phyloP scores from a whole-genome alignment of 2,329 filamentous ascomycete genomes.

The Tolypocladium cylindrosporum region DNA sequence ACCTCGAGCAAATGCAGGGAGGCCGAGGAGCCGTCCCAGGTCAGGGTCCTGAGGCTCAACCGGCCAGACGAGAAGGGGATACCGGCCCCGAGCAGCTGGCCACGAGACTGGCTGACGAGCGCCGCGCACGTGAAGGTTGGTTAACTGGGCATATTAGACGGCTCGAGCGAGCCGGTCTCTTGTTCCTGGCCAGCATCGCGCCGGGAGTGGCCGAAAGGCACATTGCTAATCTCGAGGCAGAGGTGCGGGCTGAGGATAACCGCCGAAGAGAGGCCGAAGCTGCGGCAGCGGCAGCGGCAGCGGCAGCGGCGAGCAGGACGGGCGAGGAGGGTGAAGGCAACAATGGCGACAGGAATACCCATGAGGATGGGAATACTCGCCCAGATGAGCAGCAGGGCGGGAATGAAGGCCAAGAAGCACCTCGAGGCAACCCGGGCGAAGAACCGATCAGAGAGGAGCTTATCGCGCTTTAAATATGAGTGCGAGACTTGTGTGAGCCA shows the following conservation, averaged over 20 bases:
- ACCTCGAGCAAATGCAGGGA: slow-evolving; percentile 28
- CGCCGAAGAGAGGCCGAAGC: slow-evolving; percentile 33
- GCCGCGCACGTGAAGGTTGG: slow-evolving; percentile 20
- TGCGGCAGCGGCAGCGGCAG: slow-evolving; percentile 12
- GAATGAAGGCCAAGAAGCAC: slow-evolving; percentile 4
- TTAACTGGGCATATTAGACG: slow-evolving; percentile 34
- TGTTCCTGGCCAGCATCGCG: slow-evolving; percentile 57
- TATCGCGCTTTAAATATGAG: slow-evolving; percentile 6
- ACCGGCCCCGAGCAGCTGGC: slow-evolving; percentile 41
- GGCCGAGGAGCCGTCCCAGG: slow-evolving; percentile 1
- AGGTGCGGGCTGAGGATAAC: slow-evolving; percentile 32
- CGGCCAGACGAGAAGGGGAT: slow-evolving; percentile 14
- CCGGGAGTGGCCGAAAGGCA: slow-evolving; percentile 57
- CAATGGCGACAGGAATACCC: not conserved
- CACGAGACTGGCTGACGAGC: slow-evolving; percentile 39
- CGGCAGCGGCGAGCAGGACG: slow-evolving; percentile 15
- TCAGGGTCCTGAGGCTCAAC: slow-evolving; percentile 15
- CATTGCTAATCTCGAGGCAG: slow-evolving; percentile 47
- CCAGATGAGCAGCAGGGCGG: slow-evolving; percentile 2
- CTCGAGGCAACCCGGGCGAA: slow-evolving; percentile 6
- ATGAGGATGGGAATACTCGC: not conserved
- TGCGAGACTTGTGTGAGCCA: not conserved
- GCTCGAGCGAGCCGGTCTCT: slow-evolving; percentile 47
- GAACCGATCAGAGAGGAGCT: slow-evolving; percentile 11
- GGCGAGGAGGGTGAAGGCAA: slow-evolving; percentile 10